These are phyloP conservation scores for Lactifluus echinatus DNA, from an alignment of 768 basidiomycete species.

Conservation along the genomic window DNA sequence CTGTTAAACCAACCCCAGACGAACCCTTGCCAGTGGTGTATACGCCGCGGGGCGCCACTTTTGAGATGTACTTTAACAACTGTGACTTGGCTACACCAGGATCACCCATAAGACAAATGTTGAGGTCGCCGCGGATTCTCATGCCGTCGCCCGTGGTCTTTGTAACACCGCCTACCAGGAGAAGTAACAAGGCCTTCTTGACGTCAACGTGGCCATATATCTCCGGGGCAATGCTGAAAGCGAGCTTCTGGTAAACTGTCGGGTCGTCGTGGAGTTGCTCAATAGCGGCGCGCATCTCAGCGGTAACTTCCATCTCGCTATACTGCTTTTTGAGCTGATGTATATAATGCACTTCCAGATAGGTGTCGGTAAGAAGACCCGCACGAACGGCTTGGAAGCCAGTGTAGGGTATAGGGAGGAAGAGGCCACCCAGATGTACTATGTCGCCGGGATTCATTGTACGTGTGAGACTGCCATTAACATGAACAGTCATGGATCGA, in stretches of 20 bases:
- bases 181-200: slow-evolving; percentile 87
- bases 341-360: slow-evolving; percentile 85
- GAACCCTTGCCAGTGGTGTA: slow-evolving; percentile 99
- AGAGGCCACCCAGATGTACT: slow-evolving; percentile 91
- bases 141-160: slow-evolving; percentile 95
- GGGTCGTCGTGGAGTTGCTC: slow-evolving; percentile 62
- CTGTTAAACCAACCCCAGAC: slow-evolving; percentile 96
- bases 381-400: slow-evolving; percentile 96
- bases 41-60: slow-evolving; percentile 93
- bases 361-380: slow-evolving; percentile 94
- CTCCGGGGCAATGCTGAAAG: slow-evolving; percentile 94
- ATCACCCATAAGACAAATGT: slow-evolving; percentile 98
- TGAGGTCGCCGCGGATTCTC: slow-evolving; percentile 98
- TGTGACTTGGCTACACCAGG: slow-evolving; percentile 99
- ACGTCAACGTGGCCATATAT: slow-evolving; percentile 97
- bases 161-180: slow-evolving; percentile 93
- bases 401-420: slow-evolving; percentile 95
- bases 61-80: slow-evolving; percentile 94
- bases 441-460: slow-evolving; percentile 93
- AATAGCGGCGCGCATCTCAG: slow-evolving; percentile 67
- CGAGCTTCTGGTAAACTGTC: slow-evolving; percentile 77
- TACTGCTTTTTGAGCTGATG: slow-evolving; percentile 98
- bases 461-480: slow-evolving; percentile 84
- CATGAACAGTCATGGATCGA: slow-evolving; percentile 94
- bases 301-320: slow-evolving; percentile 86